Percentiles rank a stretch among this genome's conserved stretches.
phyloP scores from a whole-genome alignment of 495 filamentous ascomycete genomes.

The Hypoxylon rickii region DNA sequence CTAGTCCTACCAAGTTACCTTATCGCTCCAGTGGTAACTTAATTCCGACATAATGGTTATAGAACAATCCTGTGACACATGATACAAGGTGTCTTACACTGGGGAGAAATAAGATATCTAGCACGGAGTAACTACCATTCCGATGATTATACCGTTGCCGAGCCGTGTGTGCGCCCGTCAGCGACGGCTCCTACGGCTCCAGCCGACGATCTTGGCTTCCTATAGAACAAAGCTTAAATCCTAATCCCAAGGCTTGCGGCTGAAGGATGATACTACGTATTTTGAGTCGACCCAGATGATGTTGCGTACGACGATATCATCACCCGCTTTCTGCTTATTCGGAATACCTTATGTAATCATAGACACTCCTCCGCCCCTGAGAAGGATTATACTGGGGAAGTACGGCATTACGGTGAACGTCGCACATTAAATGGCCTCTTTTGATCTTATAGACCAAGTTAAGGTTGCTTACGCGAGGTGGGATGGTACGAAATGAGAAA shows the following conservation, averaged over 20 bases:
- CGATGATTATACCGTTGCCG: conserved; percentile 25
- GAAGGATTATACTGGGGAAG: neutral
- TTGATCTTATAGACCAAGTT: neutral
- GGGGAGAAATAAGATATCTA: neutral
- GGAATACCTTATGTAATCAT: conserved; percentile 16
- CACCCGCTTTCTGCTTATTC: neutral
- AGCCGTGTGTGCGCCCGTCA: conserved; percentile 8
- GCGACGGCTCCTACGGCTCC: conserved; percentile 3
- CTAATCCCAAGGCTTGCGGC: conserved; percentile 17
- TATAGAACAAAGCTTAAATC: conserved; percentile 5
- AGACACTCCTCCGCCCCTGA: no score
- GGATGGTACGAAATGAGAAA: neutral
- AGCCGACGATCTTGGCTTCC: conserved; percentile 2
- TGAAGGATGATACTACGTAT: conserved; percentile 5
- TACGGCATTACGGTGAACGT: neutral
- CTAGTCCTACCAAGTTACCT: no score
- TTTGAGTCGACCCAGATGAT: conserved; percentile 1
- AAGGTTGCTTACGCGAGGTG: neutral
- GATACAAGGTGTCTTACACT: no score
- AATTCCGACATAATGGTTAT: no score
- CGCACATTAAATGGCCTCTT: conserved; percentile 1
- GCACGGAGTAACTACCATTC: conserved; percentile 28
- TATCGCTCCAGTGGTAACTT: no score
- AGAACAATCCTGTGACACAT: no score
- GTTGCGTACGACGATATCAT: neutral